phyloP scores from a whole-genome alignment of 2,329 filamentous ascomycete species.

The Diaporthe sp. region DNA sequence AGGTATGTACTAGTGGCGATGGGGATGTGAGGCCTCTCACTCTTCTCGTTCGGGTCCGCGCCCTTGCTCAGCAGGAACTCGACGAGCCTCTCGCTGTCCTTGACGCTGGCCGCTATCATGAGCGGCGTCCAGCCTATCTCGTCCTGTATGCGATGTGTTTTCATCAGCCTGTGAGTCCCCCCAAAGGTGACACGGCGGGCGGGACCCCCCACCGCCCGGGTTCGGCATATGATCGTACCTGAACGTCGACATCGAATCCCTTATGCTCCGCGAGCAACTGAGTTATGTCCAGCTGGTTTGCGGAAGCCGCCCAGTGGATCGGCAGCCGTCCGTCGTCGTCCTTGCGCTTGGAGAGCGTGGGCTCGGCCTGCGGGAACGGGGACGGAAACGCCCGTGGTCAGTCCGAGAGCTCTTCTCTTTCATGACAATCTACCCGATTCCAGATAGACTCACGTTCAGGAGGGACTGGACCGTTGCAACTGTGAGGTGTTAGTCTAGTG shows the following conservation, averaged over 20 bases:
- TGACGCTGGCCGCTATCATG: slow-evolving; percentile 85
- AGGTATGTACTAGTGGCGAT: background rate
- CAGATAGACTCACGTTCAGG: slow-evolving; percentile 67
- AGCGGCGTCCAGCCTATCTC: slow-evolving; percentile 85
- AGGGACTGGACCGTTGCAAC: slow-evolving; percentile 81
- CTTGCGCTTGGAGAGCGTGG: slow-evolving; percentile 78
- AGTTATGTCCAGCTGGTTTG: slow-evolving; percentile 83
- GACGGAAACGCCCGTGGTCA: background rate
- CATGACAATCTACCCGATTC: background rate
- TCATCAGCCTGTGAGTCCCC: slow-evolving; percentile 13
- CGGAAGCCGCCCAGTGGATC: slow-evolving; percentile 94
- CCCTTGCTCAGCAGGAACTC: slow-evolving; percentile 77
- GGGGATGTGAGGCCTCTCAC: slow-evolving; percentile 55
- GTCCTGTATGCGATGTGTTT: slow-evolving; percentile 64
- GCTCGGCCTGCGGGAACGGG: slow-evolving; percentile 72
- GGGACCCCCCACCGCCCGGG: background rate
- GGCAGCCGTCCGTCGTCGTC: slow-evolving; percentile 92
- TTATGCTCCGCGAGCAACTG: slow-evolving; percentile 78
- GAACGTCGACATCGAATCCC: slow-evolving; percentile 86
- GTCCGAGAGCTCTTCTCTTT: background rate
- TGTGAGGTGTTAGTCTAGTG: slow-evolving; percentile 53
- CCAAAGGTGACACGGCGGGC: background rate
- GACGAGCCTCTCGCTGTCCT: slow-evolving; percentile 78
- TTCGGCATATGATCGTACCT: slow-evolving; percentile 61
- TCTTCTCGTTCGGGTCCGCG: slow-evolving; percentile 82